A percentile compares a stretch with the other conserved stretches of the same genome.
These are phyloP conservation scores for Hypoxylon trugodes DNA, from an alignment of 495 filamentous ascomycete genomes.

Conservation along the genomic window DNA sequence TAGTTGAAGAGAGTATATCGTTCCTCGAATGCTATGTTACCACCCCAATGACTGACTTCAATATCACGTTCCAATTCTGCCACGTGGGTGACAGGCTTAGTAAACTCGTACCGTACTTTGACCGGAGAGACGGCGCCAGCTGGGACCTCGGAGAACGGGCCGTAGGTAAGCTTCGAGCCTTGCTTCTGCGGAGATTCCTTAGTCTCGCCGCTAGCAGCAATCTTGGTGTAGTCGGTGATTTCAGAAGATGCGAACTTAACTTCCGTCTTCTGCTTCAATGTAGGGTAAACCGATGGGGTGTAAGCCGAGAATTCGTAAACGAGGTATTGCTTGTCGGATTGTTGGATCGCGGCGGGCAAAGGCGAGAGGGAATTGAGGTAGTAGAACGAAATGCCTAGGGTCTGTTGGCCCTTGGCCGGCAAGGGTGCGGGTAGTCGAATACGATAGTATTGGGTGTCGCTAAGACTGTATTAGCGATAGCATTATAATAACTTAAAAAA, in stretches of 20 bases:
- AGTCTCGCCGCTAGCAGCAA: constrained; percentile 68
- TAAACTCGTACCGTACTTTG: constrained; percentile 92
- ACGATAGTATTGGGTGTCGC: constrained; percentile 83
- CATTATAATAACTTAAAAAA: neutral
- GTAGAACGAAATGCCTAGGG: constrained; percentile 85
- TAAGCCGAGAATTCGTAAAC: constrained; percentile 84
- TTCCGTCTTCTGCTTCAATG: constrained; percentile 94
- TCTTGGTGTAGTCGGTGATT: constrained; percentile 83
- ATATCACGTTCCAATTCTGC: constrained; percentile 83
- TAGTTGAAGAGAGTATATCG: constrained; percentile 89
- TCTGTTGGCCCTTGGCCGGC: constrained; percentile 76
- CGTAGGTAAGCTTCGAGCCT: constrained; percentile 88
- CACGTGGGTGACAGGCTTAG: constrained; percentile 83
- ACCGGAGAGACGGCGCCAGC: constrained; percentile 76
- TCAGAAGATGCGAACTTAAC: constrained; percentile 83
- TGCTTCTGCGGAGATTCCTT: constrained; percentile 78
- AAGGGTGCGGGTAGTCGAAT: constrained; percentile 80
- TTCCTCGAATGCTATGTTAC: constrained; percentile 93
- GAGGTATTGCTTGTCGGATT: constrained; percentile 87
- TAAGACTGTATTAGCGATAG: constrained; percentile 47
- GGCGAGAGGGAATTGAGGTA: constrained; percentile 77
- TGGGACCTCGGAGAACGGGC: constrained; percentile 81
- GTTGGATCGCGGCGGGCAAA: constrained; percentile 79
- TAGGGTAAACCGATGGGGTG: constrained; percentile 79
- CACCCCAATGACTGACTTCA: constrained; percentile 97